phyloP scores from a whole-genome alignment of 2,329 filamentous ascomycete genomes.

The Ceratocystis albifundus region DNA sequence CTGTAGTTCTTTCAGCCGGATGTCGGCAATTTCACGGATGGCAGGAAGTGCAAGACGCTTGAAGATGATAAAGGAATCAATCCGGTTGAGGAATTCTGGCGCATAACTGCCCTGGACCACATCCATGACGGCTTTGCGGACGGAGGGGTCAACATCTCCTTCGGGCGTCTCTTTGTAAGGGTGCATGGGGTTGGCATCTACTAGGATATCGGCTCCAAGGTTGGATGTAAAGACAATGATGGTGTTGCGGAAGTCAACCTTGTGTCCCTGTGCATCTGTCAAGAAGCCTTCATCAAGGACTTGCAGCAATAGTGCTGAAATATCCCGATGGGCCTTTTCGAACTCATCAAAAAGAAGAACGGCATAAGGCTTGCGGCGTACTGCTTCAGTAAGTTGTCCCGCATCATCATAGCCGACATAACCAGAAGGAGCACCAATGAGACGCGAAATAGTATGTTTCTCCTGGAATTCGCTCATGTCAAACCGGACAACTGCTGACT shows the following conservation, averaged over 20 bases:
- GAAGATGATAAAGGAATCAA: slow-evolving; percentile 96
- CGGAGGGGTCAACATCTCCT: slow-evolving; percentile 59
- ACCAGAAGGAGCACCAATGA: slow-evolving; percentile 86
- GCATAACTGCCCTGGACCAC: slow-evolving; percentile 65
- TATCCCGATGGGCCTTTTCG: slow-evolving; percentile 93
- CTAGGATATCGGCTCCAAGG: slow-evolving; percentile 80
- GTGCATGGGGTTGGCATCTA: slow-evolving; percentile 57
- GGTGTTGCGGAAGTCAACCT: slow-evolving; percentile 92
- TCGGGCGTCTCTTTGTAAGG: slow-evolving; percentile 50
- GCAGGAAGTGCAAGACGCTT: slow-evolving; percentile 69
- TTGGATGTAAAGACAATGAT: slow-evolving; percentile 96
- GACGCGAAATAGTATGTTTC: slow-evolving; percentile 84
- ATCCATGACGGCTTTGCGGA: slow-evolving; percentile 77
- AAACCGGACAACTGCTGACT: slow-evolving; percentile 81
- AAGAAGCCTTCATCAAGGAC: slow-evolving; percentile 94
- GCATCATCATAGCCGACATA: slow-evolving; percentile 97
- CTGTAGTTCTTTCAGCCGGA: slow-evolving; percentile 76
- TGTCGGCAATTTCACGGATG: slow-evolving; percentile 85
- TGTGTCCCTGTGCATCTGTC: slow-evolving; percentile 90
- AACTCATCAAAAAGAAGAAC: slow-evolving; percentile 95
- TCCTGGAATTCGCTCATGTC: slow-evolving; percentile 98
- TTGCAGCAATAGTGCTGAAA: slow-evolving; percentile 80
- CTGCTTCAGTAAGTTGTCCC: slow-evolving; percentile 88
- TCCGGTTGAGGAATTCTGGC: slow-evolving; percentile 90
- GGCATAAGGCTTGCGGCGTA: slow-evolving; percentile 87